A percentile compares a stretch with the other conserved stretches of the same genome.
These are phyloP conservation scores for Chrysoporthe austroafricana DNA, from an alignment of 2,329 filamentous ascomycete species.

Conservation along the genomic window DNA sequence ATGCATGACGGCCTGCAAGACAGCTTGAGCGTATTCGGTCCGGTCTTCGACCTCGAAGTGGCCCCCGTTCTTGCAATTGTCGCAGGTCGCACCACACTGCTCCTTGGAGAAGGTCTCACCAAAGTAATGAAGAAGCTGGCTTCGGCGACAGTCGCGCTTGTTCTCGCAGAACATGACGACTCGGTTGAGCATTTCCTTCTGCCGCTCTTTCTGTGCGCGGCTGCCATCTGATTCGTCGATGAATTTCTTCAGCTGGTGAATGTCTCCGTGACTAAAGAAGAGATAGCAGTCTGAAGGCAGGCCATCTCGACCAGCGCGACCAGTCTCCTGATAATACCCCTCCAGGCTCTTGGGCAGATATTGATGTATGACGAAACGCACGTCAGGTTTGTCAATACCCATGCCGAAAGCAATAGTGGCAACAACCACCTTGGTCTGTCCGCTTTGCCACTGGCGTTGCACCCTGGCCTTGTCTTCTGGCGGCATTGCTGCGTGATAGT, in stretches of 20 bases:
- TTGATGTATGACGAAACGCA: constrained; percentile 94
- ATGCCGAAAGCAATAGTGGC: constrained; percentile 99
- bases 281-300: constrained; percentile 86
- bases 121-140: constrained; percentile 92
- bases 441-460: constrained; percentile 82
- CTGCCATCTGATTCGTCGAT: constrained; percentile 81
- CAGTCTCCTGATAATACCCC: constrained; percentile 98
- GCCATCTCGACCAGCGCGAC: constrained; percentile 90
- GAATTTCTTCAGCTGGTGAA: constrained; percentile 73
- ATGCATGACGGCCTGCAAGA: constrained; percentile 69
- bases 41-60: constrained; percentile 77
- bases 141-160: constrained; percentile 80
- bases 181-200: constrained; percentile 81
- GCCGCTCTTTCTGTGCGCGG: constrained; percentile 78
- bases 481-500: constrained; percentile 85
- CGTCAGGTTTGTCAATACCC: constrained; percentile 98
- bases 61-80: constrained; percentile 81
- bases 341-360: constrained; percentile 92
- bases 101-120: constrained; percentile 77
- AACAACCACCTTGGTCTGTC: constrained; percentile 83
- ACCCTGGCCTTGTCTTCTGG: constrained; percentile 69
- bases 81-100: constrained; percentile 77
- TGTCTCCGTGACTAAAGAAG: constrained; percentile 83
- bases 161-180: constrained; percentile 92
- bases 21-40: constrained; percentile 72